Conservation (phyloP, 1,284 basidiomycete genomes). For the Leccinum huronense region DNA sequence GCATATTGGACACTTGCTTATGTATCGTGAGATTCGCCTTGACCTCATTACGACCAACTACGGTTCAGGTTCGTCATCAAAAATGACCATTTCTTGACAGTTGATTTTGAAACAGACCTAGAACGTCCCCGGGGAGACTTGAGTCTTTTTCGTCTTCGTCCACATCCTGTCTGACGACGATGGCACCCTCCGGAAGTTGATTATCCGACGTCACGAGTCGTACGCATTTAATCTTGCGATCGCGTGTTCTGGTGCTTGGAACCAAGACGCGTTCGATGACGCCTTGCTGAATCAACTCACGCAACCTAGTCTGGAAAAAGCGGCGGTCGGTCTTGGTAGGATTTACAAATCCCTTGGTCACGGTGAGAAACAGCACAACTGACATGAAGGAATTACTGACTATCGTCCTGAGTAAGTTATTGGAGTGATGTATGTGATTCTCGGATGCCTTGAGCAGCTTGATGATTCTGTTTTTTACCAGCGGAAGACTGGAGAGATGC, state of each 20-base stretch:
- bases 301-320: slow-evolving; percentile 70
- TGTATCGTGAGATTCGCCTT: slow-evolving; percentile 67
- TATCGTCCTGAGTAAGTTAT: slow-evolving; percentile 67
- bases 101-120: slow-evolving; percentile 15
- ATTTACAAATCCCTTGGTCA: slow-evolving; percentile 62
- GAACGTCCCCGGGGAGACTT: slow-evolving; percentile 22
- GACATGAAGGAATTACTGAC: slow-evolving; percentile 42
- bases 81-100: not conserved
- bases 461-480: slow-evolving; percentile 64
- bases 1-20: slow-evolving; percentile 68
- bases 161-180: slow-evolving; percentile 35
- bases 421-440: slow-evolving; percentile 63
- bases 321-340: slow-evolving; percentile 72
- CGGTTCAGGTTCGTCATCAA: slow-evolving; percentile 2
- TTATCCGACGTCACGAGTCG: slow-evolving; percentile 48
- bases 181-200: slow-evolving; percentile 36
- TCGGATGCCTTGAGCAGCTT: slow-evolving; percentile 67
- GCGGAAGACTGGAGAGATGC: slow-evolving; percentile 68
- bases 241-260: slow-evolving; percentile 49
- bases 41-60: slow-evolving; percentile 37
- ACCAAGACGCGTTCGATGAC: slow-evolving; percentile 71
- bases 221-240: slow-evolving; percentile 57
- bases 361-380: slow-evolving; percentile 10
- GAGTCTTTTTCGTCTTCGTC: slow-evolving; percentile 45
- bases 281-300: slow-evolving; percentile 66